Percentiles rank a stretch among this genome's conserved stretches.
These are phyloP conservation scores for Russula sp. DNA, from an alignment of 768 basidiomycete species.

Conservation along the genomic window DNA sequence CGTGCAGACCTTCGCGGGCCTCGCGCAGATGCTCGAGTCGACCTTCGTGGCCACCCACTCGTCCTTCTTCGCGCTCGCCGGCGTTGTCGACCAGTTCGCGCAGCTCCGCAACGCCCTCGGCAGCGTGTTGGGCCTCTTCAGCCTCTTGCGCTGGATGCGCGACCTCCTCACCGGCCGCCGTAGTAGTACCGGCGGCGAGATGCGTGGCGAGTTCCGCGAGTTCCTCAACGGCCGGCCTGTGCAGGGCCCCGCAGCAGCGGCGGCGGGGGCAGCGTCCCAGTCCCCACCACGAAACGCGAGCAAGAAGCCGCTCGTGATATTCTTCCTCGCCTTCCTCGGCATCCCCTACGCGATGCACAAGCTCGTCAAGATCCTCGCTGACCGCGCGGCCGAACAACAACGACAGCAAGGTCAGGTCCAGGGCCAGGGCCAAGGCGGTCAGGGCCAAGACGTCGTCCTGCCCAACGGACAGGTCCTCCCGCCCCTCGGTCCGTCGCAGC, in stretches of 20 bases:
- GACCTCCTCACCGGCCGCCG: constrained; percentile 49
- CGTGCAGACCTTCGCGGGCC: constrained; percentile 90
- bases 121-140: constrained; percentile 89
- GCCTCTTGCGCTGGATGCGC: constrained; percentile 80
- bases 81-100: constrained; percentile 91
- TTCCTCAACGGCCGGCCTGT: constrained; percentile 65
- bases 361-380: constrained; percentile 71
- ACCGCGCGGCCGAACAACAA: constrained; percentile 49
- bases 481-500: constrained; percentile 69
- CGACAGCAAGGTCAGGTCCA: constrained; percentile 30
- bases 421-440: constrained; percentile 27
- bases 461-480: constrained; percentile 39
- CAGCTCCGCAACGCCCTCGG: constrained; percentile 89
- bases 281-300: constrained; percentile 53
- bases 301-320: constrained; percentile 87
- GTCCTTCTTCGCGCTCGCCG: constrained; percentile 93
- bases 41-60: constrained; percentile 98
- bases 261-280: not conserved
- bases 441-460: constrained; percentile 28
- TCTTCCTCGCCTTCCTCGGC: constrained; percentile 90
- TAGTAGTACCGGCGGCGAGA: constrained; percentile 33
- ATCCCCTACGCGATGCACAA: constrained; percentile 91
- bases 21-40: constrained; percentile 95
- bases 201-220: constrained; percentile 67
- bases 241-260: constrained; percentile 35